A percentile compares a stretch with the other conserved stretches of the same genome.
These are phyloP conservation scores for Drechslerella coelobrocha DNA, from an alignment of 2,329 filamentous ascomycete species.

Conservation along the genomic window DNA sequence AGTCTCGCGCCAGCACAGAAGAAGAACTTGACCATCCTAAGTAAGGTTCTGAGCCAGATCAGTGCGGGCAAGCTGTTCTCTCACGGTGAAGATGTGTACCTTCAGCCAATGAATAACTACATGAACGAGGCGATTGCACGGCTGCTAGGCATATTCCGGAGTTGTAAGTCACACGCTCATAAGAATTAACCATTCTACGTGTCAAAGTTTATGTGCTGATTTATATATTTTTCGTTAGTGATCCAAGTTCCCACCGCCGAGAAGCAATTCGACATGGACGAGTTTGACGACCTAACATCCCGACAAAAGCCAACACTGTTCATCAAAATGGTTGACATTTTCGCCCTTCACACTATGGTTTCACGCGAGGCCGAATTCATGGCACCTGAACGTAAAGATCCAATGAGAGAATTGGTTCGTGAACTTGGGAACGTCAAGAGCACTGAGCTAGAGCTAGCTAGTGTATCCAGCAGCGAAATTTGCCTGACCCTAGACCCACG, in stretches of 20 bases:
- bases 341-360: conserved; percentile 90
- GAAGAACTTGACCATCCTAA: conserved; percentile 86
- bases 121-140: conserved; percentile 83
- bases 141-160: conserved; percentile 68
- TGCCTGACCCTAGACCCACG: conserved; percentile 89
- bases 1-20: conserved; percentile 89
- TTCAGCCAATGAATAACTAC: conserved; percentile 93
- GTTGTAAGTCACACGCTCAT: conserved; percentile 23
- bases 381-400: conserved; percentile 81
- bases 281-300: conserved; percentile 96
- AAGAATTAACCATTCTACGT: neutral
- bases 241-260: conserved; percentile 87
- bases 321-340: conserved; percentile 98
- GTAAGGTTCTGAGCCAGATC: conserved; percentile 88
- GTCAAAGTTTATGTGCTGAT: conserved; percentile 56
- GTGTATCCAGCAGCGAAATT: conserved; percentile 85
- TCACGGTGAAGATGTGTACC: conserved; percentile 90
- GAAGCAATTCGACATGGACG: conserved; percentile 94
- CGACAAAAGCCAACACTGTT: conserved; percentile 98
- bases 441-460: conserved; percentile 91
- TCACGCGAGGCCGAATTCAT: conserved; percentile 78
- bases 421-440: conserved; percentile 95
- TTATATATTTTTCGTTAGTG: conserved; percentile 62
- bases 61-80: conserved; percentile 82
- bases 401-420: conserved; percentile 86